Conservation (phyloP, 2,329 filamentous ascomycete genomes). For the Ophiostoma triangulosporum region DNA sequence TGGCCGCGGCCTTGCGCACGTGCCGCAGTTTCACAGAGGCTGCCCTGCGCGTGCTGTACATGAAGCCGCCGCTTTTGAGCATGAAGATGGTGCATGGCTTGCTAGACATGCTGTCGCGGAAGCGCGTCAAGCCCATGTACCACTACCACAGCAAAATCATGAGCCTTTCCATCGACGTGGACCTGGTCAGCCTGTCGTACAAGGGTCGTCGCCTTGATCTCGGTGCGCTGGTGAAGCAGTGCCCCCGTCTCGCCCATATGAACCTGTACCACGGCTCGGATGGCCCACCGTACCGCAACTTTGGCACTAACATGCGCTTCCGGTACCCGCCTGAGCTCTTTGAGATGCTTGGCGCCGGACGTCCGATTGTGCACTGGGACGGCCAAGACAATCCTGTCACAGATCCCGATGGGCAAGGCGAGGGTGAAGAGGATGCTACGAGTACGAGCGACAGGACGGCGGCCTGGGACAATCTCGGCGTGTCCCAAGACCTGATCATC, state of each 20-base stretch:
- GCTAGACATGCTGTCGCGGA: conserved; percentile 38
- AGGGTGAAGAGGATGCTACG: background rate
- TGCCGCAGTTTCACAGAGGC: conserved; percentile 58
- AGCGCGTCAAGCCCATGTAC: conserved; percentile 33
- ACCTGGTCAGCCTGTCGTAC: conserved; percentile 39
- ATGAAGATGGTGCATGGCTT: conserved; percentile 31
- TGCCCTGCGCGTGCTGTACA: conserved; percentile 59
- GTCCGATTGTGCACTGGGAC: background rate
- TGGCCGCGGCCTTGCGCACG: conserved; percentile 47
- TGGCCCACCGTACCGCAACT: conserved; percentile 48
- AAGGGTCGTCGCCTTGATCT: conserved; percentile 33
- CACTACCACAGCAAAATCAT: conserved; percentile 62
- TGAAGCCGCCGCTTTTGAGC: conserved; percentile 47
- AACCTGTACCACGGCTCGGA: conserved; percentile 61
- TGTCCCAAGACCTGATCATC: background rate
- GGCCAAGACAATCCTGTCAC: conserved; percentile 20
- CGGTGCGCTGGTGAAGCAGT: conserved; percentile 41
- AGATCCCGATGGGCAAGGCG: too few relatives aligned
- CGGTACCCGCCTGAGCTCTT: conserved; percentile 55
- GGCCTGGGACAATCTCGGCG: background rate
- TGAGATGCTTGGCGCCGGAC: conserved; percentile 37
- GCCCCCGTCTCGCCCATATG: conserved; percentile 55
- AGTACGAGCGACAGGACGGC: background rate
- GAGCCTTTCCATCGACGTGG: conserved; percentile 55
- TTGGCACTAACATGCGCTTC: conserved; percentile 50